phyloP scores from a whole-genome alignment of 73 alveolate genomes.

The Symbiodinium pilosum region DNA sequence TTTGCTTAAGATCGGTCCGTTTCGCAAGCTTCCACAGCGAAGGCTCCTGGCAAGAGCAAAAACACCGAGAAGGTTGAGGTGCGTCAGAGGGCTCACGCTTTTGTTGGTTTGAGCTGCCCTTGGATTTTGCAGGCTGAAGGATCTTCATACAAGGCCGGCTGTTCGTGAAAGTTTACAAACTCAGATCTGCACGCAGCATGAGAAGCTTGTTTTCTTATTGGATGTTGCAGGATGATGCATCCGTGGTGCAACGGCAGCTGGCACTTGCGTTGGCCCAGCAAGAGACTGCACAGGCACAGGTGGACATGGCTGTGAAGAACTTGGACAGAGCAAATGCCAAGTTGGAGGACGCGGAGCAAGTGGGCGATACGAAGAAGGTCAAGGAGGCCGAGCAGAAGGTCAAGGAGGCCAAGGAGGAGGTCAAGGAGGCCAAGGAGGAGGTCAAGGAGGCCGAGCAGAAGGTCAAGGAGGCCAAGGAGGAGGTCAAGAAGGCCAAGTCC shows the following conservation, averaged over 20 bases:
- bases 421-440: slow-evolving; percentile 9
- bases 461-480: neutral
- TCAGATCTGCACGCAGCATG: neutral
- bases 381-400: slow-evolving; percentile 2
- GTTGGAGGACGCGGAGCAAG: neutral
- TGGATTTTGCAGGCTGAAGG: neutral
- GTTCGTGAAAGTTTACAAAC: neutral
- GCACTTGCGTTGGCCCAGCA: neutral
- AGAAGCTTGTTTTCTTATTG: neutral
- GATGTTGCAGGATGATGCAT: neutral
- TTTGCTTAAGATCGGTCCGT: neutral
- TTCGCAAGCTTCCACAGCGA: neutral
- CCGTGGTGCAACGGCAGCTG: neutral
- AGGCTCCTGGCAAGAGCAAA: neutral
- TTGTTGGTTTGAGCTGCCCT: neutral
- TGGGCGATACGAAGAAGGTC: neutral
- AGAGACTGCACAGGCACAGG: neutral
- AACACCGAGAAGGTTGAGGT: neutral
- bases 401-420: neutral
- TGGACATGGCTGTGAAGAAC: neutral
- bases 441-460: neutral
- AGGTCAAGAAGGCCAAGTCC: neutral
- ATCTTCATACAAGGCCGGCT: neutral
- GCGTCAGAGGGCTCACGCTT: neutral
- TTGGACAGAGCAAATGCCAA: neutral